Percentiles rank a stretch among this genome's conserved stretches.
Evolutionary conservation across 73 alveolate species (phyloP).

Genomic region (Effrenium voratum): DNA sequence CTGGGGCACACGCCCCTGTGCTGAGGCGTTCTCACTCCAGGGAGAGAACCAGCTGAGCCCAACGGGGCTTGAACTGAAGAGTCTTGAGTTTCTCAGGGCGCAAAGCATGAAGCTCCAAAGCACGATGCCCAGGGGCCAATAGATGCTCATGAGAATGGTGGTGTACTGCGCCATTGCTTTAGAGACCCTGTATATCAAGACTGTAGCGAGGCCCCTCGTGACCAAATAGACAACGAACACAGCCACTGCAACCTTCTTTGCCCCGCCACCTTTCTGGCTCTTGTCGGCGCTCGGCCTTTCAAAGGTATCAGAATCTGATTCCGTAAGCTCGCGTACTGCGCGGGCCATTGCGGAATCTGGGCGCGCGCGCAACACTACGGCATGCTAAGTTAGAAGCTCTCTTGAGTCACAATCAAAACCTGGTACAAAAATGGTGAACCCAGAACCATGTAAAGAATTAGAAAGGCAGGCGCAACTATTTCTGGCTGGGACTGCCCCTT

Average conservation of each 20-base stretch:
- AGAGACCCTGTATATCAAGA: background rate
- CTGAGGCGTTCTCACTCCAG: background rate
- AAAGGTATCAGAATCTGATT: background rate
- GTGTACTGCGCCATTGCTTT: background rate
- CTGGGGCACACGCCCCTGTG: constrained; percentile 15
- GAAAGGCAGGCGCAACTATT: no score
- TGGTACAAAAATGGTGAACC: no score
- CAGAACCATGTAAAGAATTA: no score
- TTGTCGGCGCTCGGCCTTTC: background rate
- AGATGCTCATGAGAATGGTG: constrained; percentile 7
- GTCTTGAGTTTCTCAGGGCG: background rate
- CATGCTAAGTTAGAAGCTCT: background rate
- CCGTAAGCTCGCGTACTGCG: background rate
- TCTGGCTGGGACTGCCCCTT: no score
- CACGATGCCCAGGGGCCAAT: constrained; percentile 7
- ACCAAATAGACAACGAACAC: background rate
- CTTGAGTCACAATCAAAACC: no score
- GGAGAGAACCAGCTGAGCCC: constrained; percentile 12
- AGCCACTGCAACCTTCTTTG: background rate
- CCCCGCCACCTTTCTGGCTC: background rate
- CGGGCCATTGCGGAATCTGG: background rate
- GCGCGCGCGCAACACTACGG: background rate
- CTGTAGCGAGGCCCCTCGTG: background rate
- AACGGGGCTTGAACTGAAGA: no score
- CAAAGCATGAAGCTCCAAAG: background rate